Conservation (phyloP, 352 stramenopile genomes). For the Globisporangium nodosum region DNA sequence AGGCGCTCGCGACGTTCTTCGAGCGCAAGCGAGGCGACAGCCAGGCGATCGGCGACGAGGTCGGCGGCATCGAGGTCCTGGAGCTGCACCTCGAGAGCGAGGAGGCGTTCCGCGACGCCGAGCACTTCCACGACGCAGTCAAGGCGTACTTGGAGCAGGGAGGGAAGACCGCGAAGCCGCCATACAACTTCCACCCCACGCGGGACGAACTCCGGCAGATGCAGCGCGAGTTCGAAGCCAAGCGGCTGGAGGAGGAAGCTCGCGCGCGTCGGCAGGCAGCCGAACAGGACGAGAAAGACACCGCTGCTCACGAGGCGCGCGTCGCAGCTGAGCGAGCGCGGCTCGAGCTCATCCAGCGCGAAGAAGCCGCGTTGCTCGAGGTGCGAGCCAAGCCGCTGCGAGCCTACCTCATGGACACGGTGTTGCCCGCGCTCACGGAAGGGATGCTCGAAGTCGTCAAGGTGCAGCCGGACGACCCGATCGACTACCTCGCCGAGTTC, state of each 20-base stretch:
- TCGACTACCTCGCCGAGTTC: slow-evolving; percentile 86
- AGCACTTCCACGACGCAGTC: slow-evolving; percentile 39
- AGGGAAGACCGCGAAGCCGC: slow-evolving; percentile 30
- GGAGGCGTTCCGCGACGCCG: slow-evolving; percentile 32
- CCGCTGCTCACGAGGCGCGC: slow-evolving; percentile 31
- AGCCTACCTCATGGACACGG: slow-evolving; percentile 80
- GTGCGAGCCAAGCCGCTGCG: slow-evolving; percentile 72
- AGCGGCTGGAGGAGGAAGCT: slow-evolving; percentile 39
- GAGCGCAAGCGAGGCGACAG: slow-evolving; percentile 21
- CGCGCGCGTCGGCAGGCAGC: slow-evolving; percentile 23
- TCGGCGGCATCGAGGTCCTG: slow-evolving; percentile 54
- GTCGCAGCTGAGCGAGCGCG: slow-evolving; percentile 51
- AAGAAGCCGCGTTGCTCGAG: slow-evolving; percentile 79
- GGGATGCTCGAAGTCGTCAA: slow-evolving; percentile 87
- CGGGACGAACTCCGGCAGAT: slow-evolving; percentile 48
- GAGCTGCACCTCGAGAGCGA: slow-evolving; percentile 51
- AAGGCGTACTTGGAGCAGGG: slow-evolving; percentile 75
- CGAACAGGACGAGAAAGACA: slow-evolving; percentile 54
- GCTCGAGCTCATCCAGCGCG: slow-evolving; percentile 65
- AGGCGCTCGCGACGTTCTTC: slow-evolving; percentile 58
- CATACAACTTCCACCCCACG: slow-evolving; percentile 83
- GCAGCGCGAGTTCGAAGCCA: slow-evolving; percentile 34
- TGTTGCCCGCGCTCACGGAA: slow-evolving; percentile 78
- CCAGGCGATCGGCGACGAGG: slow-evolving; percentile 2
- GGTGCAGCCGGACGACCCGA: slow-evolving; percentile 78